These are phyloP conservation scores for Fagus crenata DNA, from an alignment of 306 rosid species.

Conservation along the genomic window DNA sequence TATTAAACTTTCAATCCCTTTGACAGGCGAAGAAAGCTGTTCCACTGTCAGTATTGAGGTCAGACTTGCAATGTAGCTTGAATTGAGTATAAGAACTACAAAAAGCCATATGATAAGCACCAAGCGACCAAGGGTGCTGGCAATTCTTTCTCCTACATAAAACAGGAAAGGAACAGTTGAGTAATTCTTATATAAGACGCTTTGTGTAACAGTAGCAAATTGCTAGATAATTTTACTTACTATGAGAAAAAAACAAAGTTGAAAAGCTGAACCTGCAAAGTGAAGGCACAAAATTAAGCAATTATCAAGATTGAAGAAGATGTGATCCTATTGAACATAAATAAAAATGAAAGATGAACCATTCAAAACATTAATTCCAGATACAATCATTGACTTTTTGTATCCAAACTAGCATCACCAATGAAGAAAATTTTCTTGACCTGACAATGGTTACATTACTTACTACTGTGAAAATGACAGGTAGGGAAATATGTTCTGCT, in stretches of 20 bases:
- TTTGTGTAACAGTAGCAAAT: background rate
- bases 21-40: slow-evolving; percentile 67
- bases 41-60: slow-evolving; percentile 98
- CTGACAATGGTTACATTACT: no score
- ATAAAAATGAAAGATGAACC: no score
- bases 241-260: slow-evolving; percentile 44
- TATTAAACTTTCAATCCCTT: slow-evolving; percentile 73
- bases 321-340: background rate
- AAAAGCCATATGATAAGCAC: slow-evolving; percentile 91
- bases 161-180: background rate
- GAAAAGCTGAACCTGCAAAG: slow-evolving; percentile 78
- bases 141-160: slow-evolving; percentile 76
- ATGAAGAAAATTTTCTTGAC: no score
- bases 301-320: background rate
- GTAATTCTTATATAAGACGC: no score
- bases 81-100: slow-evolving; percentile 83
- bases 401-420: no score
- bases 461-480: no score
- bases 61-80: slow-evolving; percentile 94
- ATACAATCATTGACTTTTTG: no score
- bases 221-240: slow-evolving; percentile 24
- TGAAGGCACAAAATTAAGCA: slow-evolving; percentile 15
- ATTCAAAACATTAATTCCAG: no score
- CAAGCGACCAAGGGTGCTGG: slow-evolving; percentile 81
- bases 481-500: no score